Evolutionary conservation across 352 stramenopile genomes (phyloP), one percentile per base, ranked within the genome.

Genomic region (Phytopythium delawarense): DNA sequence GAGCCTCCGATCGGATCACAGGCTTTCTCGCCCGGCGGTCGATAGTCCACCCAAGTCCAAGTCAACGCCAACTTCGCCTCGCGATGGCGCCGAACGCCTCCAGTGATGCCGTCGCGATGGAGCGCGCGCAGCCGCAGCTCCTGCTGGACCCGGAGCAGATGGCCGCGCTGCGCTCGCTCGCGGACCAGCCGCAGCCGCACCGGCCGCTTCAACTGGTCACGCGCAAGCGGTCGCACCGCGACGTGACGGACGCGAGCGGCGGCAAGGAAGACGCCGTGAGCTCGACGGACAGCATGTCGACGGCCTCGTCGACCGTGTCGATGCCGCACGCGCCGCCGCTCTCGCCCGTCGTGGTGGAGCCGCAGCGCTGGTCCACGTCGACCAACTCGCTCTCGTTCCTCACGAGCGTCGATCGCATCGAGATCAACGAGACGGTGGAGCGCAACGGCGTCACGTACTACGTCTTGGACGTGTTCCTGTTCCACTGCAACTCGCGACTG

Each of bases 391-490:
- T 79, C 34, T 67, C 67, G 21, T 87, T 84, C 64, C 69, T 89
- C 16, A 71, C 67, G 63, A 74, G 69, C 57, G 78, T 90, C 40
- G 78, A 90, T 35, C 70, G 64, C 18, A 58, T 89, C 8, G 76
- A 81, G 58, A 79, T 89, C 67, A 67, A 68, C 50, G 70, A 78
- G 50, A 75, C 76, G 7, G 62, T 75, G 39, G 55, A 69, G 56
- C 68, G 72, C 52, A 63, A 82, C 51, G 66, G 67, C 51, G 71
- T 81, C 32, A 77, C 75, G 9, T 81, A 78, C 61, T 90, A 84
- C 55, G 67, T 78, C n/a, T 45, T 90, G 34, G 67, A 87, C 30
- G 70, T 87, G 3, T 88, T 64, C 67, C 72, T 80, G 40, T 79
- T 75, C 67, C 71, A 85, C 62, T 74, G 66, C 57, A 71, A 77